A percentile compares a stretch with the other conserved stretches of the same genome.
phyloP scores from a whole-genome alignment of 2,329 filamentous ascomycete genomes.

The Cladophialophora immunda region DNA sequence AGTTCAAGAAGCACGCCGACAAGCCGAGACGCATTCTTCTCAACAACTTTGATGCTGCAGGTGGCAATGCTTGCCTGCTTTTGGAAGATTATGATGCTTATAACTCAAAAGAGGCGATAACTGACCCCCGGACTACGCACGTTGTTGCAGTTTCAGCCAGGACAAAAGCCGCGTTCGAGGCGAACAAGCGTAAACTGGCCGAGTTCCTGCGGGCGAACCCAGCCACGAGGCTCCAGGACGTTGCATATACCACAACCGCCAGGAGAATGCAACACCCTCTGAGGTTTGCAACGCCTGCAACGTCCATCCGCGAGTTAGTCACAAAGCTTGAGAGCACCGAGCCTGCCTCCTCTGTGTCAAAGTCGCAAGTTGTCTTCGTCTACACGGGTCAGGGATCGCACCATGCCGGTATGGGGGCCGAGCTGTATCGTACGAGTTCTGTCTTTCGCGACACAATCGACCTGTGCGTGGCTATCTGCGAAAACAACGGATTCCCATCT shows the following conservation, averaged over 20 bases:
- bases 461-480: constrained; percentile 45
- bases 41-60: constrained; percentile 77
- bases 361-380: constrained; percentile 47
- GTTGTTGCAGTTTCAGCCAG: constrained; percentile 67
- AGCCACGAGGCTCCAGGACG: constrained; percentile 57
- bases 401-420: constrained; percentile 42
- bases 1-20: constrained; percentile 45
- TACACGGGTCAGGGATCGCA: constrained; percentile 52
- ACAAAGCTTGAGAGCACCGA: not conserved
- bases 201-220: constrained; percentile 61
- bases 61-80: constrained; percentile 68
- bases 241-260: constrained; percentile 72
- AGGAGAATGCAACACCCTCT: constrained; percentile 65
- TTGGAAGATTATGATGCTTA: constrained; percentile 45
- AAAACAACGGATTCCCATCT: constrained; percentile 43
- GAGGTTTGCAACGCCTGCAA: constrained; percentile 42
- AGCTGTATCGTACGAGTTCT: constrained; percentile 43
- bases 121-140: constrained; percentile 63
- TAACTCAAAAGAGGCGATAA: not conserved
- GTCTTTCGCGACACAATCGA: constrained; percentile 47
- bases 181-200: constrained; percentile 64
- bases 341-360: not conserved
- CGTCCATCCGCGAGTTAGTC: constrained; percentile 32
- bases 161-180: constrained; percentile 51
- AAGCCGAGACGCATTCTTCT: constrained; percentile 54